phyloP scores from a whole-genome alignment of 495 filamentous ascomycete species.

The Chaetomium tenue region DNA sequence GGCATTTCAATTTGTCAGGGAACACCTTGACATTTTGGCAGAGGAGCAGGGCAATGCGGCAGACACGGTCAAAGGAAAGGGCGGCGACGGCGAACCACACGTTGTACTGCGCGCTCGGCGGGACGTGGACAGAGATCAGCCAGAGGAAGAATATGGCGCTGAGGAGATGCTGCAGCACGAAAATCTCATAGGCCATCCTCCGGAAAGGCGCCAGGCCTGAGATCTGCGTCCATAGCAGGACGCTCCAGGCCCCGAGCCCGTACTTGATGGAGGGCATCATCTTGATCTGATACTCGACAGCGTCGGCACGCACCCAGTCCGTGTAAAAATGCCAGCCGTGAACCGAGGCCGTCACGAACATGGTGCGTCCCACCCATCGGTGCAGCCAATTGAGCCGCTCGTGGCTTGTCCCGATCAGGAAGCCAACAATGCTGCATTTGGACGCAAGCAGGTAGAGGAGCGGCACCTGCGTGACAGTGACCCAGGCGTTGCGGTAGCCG shows the following conservation, averaged over 20 bases:
- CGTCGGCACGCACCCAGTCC: constrained; percentile 64
- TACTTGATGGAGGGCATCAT: constrained; percentile 64
- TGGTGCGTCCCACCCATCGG: constrained; percentile 71
- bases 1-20: constrained; percentile 39
- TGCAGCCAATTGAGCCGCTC: constrained; percentile 83
- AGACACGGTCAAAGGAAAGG: constrained; percentile 66
- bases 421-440: constrained; percentile 72
- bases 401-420: constrained; percentile 65
- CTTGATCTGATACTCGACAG: constrained; percentile 59
- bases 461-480: constrained; percentile 79
- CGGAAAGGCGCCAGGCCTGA: constrained; percentile 68
- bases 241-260: constrained; percentile 70
- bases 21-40: constrained; percentile 63
- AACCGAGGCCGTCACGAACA: constrained; percentile 71
- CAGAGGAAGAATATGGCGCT: constrained; percentile 66
- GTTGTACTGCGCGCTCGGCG: constrained; percentile 52
- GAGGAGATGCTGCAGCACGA: constrained; percentile 75
- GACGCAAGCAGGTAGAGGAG: constrained; percentile 75
- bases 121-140: constrained; percentile 65
- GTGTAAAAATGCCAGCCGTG: constrained; percentile 72
- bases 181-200: constrained; percentile 70
- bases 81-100: constrained; percentile 74
- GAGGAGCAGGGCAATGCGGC: constrained; percentile 50
- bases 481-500: constrained; percentile 72
- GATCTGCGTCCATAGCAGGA: constrained; percentile 70